These are phyloP conservation scores for Leccinum solheimii DNA, from an alignment of 1,284 basidiomycete species.

Conservation along the genomic window DNA sequence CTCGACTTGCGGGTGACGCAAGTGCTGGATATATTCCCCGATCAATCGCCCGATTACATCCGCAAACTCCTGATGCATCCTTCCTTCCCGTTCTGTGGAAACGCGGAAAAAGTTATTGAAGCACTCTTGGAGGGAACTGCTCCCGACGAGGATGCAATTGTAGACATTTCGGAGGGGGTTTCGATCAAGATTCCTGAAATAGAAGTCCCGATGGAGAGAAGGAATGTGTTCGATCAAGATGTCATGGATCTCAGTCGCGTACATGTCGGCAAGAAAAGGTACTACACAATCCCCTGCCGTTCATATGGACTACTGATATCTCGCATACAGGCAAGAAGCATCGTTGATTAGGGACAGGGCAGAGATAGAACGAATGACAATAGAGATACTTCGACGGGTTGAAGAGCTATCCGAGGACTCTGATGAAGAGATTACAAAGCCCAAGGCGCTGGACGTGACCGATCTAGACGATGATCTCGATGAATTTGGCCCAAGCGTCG, in stretches of 20 bases:
- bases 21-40: conserved; percentile 71
- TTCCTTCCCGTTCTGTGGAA: conserved; percentile 48
- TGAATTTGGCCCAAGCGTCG: conserved; percentile 35
- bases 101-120: conserved; percentile 60
- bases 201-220: conserved; percentile 41
- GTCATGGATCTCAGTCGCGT: conserved; percentile 62
- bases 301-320: conserved; percentile 12
- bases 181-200: neutral
- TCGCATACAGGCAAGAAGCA: conserved; percentile 44
- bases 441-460: conserved; percentile 31
- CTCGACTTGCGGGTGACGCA: conserved; percentile 60
- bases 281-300: conserved; percentile 15
- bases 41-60: conserved; percentile 55
- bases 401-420: conserved; percentile 69
- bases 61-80: conserved; percentile 53
- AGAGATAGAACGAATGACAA: conserved; percentile 75
- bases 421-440: conserved; percentile 45
- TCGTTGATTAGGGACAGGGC: conserved; percentile 54
- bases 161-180: neutral
- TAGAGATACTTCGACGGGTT: conserved; percentile 74
- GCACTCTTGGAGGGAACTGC: conserved; percentile 73
- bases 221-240: conserved; percentile 75
- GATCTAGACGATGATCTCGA: conserved; percentile 56
- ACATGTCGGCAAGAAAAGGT: conserved; percentile 71
- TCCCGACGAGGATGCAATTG: conserved; percentile 45